Evolutionary conservation across 176 grass and related monocot genomes (phyloP).

Genomic region (Cocos nucifera): DNA sequence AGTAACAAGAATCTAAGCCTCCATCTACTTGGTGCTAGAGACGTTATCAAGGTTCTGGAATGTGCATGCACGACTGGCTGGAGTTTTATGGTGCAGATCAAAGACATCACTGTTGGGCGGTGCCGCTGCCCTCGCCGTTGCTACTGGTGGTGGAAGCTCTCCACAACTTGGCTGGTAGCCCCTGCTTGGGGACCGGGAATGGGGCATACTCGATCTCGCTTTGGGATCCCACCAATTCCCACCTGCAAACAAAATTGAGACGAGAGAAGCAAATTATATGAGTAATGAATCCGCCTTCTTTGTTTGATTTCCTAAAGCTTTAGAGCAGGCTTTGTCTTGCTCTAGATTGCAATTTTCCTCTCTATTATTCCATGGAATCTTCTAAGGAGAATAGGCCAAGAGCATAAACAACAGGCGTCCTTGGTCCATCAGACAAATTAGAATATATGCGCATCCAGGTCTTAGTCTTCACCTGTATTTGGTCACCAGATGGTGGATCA

Average conservation of each 20-base stretch:
- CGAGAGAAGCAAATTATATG: no score
- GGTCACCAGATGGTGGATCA: conserved; percentile 88
- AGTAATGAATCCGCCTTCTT: no score
- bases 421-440: no score
- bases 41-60: no score
- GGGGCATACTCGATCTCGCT: conserved; percentile 78
- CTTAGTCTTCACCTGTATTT: conserved; percentile 45
- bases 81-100: no score
- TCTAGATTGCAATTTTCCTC: no score
- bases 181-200: conserved; percentile 89
- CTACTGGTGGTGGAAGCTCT: conserved; percentile 1
- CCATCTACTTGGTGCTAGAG: no score
- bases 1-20: no score
- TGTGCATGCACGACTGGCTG: no score
- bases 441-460: conserved; percentile 25
- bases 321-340: no score
- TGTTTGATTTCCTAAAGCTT: no score
- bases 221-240: conserved; percentile 37
- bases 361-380: background rate
- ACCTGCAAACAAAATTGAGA: conserved; percentile 31
- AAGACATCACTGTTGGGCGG: background rate
- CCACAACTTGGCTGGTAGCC: conserved; percentile 45
- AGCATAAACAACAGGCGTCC: background rate
- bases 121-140: background rate
- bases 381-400: conserved; percentile 10